Evolutionary conservation across 31 red algal species (phyloP).

Genomic region (Porphyra umbilicalis): DNA sequence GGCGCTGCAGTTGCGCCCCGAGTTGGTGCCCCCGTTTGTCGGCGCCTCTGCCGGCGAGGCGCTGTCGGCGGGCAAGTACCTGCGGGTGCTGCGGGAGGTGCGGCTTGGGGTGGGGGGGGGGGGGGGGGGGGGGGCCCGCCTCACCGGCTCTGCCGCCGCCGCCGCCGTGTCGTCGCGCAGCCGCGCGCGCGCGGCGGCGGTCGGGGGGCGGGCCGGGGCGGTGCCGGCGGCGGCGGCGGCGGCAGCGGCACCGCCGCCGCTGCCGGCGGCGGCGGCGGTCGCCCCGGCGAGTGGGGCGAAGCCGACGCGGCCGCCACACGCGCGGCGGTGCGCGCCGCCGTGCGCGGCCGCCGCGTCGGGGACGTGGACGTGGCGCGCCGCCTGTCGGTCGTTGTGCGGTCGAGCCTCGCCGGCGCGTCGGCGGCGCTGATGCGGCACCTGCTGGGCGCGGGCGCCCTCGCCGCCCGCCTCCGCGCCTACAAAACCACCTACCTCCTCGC

Average conservation of each 20-base stretch:
- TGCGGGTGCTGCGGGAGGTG: slow-evolving; percentile 43
- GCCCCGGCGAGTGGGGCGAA: background rate
- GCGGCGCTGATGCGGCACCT: slow-evolving; percentile 16
- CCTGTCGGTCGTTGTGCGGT: slow-evolving; percentile 3
- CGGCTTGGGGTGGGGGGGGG: background rate
- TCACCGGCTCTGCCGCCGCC: background rate
- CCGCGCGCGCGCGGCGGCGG: background rate
- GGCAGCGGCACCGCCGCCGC: background rate
- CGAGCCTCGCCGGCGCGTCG: slow-evolving; percentile 3
- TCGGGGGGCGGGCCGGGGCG: background rate
- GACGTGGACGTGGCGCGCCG: slow-evolving; percentile 11
- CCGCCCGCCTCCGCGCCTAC: slow-evolving; percentile 15
- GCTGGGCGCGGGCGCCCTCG: background rate
- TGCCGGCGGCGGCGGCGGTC: background rate
- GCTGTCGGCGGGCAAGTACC: slow-evolving; percentile 40
- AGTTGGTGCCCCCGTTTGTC: slow-evolving; percentile 47
- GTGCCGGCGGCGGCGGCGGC: background rate
- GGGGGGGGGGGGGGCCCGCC: background rate
- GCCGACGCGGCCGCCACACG: slow-evolving; percentile 2
- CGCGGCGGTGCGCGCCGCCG: background rate
- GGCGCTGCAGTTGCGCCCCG: slow-evolving; percentile 17
- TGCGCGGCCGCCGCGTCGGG: slow-evolving; percentile 11
- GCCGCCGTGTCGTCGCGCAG: background rate
- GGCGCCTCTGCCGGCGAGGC: slow-evolving; percentile 13
- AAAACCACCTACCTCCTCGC: slow-evolving; percentile 19